Evolutionary conservation across 306 rosid species (phyloP), one percentile per base, ranked within the genome.

Genomic region (Delonix regia): DNA sequence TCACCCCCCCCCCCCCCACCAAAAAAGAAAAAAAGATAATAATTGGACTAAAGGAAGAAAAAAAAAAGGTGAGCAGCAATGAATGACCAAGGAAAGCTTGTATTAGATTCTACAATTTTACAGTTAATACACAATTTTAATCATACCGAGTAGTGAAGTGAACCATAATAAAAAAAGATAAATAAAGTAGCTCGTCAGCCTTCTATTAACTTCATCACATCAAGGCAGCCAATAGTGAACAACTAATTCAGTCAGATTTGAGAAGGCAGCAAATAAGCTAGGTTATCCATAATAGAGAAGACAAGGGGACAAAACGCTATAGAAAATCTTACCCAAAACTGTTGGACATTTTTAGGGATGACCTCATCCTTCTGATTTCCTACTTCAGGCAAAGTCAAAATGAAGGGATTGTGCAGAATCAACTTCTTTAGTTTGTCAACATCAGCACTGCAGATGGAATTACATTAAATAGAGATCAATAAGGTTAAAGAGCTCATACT

Each of bases 391-490:
- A 95, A 85, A 75, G 97, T 92, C 91, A 95, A 91, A 78, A 92
- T 85, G 78, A 74, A 88, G 38, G 99, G 92, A 75, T 92, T 92
- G 82, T 95, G 99, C 51, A 95, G 85, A 78, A 95, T 85, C 86
- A 95, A 88, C 90, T 95, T 95, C 88, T 95, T 92, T 76, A 92
- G 85, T 78, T 95, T 92, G 83, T 95, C 97, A 47, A 95, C 98
- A 87, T 95, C 99, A 73, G 74, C 89, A 69, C 99, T 92, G 91
- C 70, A 85, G 73, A 81, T 71, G 24, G 82, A 34, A 78, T 53
- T 60, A 51, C 42, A 60, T 68, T 48, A 48, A 25, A 86, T 41
- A 65, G 36, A 73, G 67, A 79, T 79, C 60, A 52, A 42, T 59
- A 56, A 62, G 21, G 64, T 12, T 71, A 21, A 74, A 66, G 27